Evolutionary conservation across 108 stramenopile species (phyloP).

Genomic region (Cyclostephanos tholiformis): DNA sequence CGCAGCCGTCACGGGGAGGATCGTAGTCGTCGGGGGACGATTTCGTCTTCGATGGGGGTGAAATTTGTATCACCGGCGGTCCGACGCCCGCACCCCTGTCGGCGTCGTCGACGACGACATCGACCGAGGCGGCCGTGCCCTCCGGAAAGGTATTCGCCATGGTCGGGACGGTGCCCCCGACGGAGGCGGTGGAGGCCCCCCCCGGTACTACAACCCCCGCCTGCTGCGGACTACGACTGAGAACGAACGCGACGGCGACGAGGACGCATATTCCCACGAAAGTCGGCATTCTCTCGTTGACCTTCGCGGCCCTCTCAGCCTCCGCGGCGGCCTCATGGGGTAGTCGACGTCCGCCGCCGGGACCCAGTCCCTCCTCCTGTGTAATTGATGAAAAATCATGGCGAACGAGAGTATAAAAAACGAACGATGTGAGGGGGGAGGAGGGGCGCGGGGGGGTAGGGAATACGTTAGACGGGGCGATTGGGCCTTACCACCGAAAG

Average conservation of each 20-base stretch:
- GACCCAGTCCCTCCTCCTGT: conserved; percentile 32
- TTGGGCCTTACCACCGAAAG: conserved; percentile 70
- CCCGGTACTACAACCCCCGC: conserved; percentile 5
- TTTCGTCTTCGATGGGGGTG: conserved; percentile 16
- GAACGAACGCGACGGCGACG: conserved; percentile 85
- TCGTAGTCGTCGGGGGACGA: neutral
- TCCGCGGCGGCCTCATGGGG: conserved; percentile 37
- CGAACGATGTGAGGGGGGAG: neutral
- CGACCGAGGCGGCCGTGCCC: conserved; percentile 25
- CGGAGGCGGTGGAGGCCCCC: too few species aligned
- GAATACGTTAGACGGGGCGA: neutral
- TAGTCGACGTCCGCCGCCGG: conserved; percentile 28
- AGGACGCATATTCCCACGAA: conserved; percentile 86
- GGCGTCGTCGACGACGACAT: conserved; percentile 27
- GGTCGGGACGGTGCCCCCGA: neutral
- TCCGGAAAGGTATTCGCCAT: conserved; percentile 9
- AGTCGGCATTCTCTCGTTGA: conserved; percentile 88
- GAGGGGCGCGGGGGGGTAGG: neutral
- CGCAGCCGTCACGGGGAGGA: conserved; percentile 39
- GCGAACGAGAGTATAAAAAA: neutral
- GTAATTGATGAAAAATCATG: neutral
- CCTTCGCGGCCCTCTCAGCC: conserved; percentile 58
- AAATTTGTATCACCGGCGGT: conserved; percentile 12
- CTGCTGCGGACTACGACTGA: conserved; percentile 65
- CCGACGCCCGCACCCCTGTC: neutral